A percentile compares a stretch with the other conserved stretches of the same genome.
These are phyloP conservation scores for Hamiltosporidium tvaerminnensis DNA, from an alignment of 371 early-diverging fungal genomes.

Conservation along the genomic window DNA sequence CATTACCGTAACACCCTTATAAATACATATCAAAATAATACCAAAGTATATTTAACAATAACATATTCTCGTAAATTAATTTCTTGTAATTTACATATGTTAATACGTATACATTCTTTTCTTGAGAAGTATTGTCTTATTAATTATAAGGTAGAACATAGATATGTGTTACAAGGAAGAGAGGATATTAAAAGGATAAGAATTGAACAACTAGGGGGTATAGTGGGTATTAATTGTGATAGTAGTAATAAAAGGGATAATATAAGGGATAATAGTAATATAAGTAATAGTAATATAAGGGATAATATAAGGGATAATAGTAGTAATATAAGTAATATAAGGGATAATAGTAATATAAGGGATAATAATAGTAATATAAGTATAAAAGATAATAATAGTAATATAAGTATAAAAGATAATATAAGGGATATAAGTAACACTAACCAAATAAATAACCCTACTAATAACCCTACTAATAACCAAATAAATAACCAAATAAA, in stretches of 20 bases:
- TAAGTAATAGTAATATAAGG: too few relatives aligned
- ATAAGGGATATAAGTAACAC: too few relatives aligned
- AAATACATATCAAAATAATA: neutral
- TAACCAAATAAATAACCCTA: too few relatives aligned
- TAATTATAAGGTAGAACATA: slow-evolving; percentile 22
- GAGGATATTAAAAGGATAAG: slow-evolving; percentile 4
- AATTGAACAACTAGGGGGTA: slow-evolving; percentile 9
- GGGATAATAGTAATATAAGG: too few relatives aligned
- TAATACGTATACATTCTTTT: slow-evolving; percentile 27
- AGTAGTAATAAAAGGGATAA: neutral
- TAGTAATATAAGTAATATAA: too few relatives aligned
- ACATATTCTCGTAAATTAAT: slow-evolving; percentile 4
- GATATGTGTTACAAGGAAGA: slow-evolving; percentile 4
- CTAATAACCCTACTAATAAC: too few relatives aligned
- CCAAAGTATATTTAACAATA: neutral
- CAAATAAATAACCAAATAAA: too few relatives aligned
- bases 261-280: too few relatives aligned
- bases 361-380: neutral
- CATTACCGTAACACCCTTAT: neutral
- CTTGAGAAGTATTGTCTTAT: slow-evolving; percentile 40
- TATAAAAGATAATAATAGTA: neutral
- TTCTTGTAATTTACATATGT: slow-evolving; percentile 13
- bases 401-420: too few relatives aligned
- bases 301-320: too few relatives aligned
- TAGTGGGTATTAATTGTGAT: slow-evolving; percentile 3